Evolutionary conservation across 2,329 filamentous ascomycete species (phyloP).

Genomic region (Cadophora luteo-olivacea): DNA sequence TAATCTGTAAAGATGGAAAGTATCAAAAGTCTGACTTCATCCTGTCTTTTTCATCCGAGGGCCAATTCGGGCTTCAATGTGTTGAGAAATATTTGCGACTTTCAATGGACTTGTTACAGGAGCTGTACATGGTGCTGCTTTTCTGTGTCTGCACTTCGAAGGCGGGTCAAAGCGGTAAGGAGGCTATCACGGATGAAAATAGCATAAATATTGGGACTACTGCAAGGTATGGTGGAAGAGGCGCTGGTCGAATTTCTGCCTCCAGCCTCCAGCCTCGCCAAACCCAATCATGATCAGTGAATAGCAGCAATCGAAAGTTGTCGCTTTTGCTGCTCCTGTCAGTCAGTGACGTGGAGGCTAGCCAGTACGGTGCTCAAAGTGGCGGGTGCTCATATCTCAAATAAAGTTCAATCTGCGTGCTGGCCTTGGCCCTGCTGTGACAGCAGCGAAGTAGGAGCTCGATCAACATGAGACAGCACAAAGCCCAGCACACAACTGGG

Average conservation of each 20-base stretch:
- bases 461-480: constrained; percentile 24
- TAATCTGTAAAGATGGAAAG: background rate
- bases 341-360: background rate
- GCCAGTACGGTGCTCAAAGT: constrained; percentile 4
- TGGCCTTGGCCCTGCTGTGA: constrained; percentile 16
- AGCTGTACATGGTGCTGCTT: constrained; percentile 6
- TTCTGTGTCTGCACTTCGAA: background rate
- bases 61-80: background rate
- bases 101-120: background rate
- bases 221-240: constrained; percentile 13
- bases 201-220: constrained; percentile 18
- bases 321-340: background rate
- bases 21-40: background rate
- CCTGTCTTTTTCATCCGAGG: background rate
- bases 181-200: constrained; percentile 9
- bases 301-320: background rate
- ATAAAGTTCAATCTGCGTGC: constrained; percentile 18
- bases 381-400: constrained; percentile 7
- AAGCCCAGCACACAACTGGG: constrained; percentile 3
- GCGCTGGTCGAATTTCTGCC: background rate
- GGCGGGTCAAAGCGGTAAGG: constrained; percentile 14
- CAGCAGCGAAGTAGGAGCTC: constrained; percentile 9
- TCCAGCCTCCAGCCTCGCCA: constrained; percentile 2
- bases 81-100: background rate
- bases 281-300: background rate